Evolutionary conservation across 169 alveolate genomes (phyloP).

Genomic region (Plasmodium sp.): DNA sequence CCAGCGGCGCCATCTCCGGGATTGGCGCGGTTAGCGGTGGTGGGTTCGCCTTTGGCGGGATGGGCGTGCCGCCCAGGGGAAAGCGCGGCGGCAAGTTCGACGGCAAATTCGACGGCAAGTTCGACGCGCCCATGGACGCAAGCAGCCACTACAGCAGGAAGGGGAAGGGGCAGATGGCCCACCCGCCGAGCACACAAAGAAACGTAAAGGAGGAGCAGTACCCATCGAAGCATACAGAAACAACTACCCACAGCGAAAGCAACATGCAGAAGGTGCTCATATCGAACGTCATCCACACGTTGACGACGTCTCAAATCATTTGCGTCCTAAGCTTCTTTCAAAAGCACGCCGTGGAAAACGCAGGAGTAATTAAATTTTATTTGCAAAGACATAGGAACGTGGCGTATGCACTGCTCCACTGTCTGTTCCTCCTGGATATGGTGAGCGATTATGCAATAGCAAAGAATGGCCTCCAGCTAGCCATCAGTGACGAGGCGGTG

Average conservation of each 20-base stretch:
- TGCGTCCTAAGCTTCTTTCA: constrained; percentile 77
- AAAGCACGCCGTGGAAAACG: constrained; percentile 63
- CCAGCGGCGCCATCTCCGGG: not conserved
- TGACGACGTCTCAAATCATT: constrained; percentile 76
- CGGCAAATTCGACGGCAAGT: not conserved
- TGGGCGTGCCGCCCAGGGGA: constrained; percentile 10
- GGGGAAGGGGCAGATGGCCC: not conserved
- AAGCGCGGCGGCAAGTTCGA: not conserved
- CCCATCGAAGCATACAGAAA: not conserved
- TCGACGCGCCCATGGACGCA: not conserved
- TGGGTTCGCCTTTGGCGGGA: not conserved
- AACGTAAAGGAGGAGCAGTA: constrained; percentile 17
- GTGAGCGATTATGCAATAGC: constrained; percentile 54
- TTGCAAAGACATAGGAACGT: constrained; percentile 70
- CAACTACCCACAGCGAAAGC: not conserved
- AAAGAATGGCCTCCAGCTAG: not conserved
- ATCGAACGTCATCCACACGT: constrained; percentile 35
- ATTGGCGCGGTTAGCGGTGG: not conserved
- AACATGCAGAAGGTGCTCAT: constrained; percentile 7
- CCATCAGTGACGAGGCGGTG: constrained; percentile 4
- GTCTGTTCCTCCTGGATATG: constrained; percentile 74
- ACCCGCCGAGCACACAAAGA: not conserved
- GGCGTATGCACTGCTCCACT: constrained; percentile 77
- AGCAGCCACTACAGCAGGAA: not conserved
- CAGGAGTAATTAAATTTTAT: constrained; percentile 48